These are phyloP conservation scores for Persicaria tinctoria DNA, from an alignment of 148 eudicot species.

Conservation along the genomic window DNA sequence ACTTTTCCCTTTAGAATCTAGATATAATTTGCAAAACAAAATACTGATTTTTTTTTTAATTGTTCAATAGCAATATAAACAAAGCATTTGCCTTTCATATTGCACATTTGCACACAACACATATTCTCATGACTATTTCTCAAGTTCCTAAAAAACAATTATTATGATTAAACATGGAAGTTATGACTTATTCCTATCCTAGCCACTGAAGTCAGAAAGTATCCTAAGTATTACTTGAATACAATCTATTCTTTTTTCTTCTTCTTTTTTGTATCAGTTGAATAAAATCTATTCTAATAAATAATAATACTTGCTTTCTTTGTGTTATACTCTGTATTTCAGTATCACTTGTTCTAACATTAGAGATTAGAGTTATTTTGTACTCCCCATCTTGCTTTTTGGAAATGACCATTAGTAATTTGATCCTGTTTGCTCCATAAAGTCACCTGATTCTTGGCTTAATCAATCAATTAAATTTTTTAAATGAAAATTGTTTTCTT, in stretches of 20 bases:
- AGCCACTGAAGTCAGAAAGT: not conserved
- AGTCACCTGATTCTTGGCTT: too few relatives aligned
- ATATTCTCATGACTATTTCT: not conserved
- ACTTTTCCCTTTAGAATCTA: not conserved
- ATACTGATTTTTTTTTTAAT: slow-evolving; percentile 17
- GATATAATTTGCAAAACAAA: not conserved
- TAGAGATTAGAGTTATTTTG: not conserved
- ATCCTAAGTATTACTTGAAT: not conserved
- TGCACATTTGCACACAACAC: not conserved
- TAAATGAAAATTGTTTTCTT: too few relatives aligned
- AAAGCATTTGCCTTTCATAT: not conserved
- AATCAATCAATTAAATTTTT: too few relatives aligned
- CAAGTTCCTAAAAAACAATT: not conserved
- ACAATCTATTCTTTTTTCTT: too few relatives aligned
- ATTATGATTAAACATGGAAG: not conserved
- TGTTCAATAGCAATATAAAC: not conserved
- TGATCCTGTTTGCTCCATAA: too few relatives aligned
- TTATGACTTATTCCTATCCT: not conserved
- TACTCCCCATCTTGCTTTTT: not conserved
- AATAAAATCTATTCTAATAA: not conserved
- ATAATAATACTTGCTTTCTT: not conserved
- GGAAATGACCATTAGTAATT: too few relatives aligned
- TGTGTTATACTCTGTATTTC: not conserved
- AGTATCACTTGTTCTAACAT: not conserved
- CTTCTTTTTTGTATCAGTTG: too few relatives aligned